Percentiles rank a stretch among this genome's conserved stretches.
phyloP scores from a whole-genome alignment of 768 basidiomycete genomes.

The Russula olivacea region DNA sequence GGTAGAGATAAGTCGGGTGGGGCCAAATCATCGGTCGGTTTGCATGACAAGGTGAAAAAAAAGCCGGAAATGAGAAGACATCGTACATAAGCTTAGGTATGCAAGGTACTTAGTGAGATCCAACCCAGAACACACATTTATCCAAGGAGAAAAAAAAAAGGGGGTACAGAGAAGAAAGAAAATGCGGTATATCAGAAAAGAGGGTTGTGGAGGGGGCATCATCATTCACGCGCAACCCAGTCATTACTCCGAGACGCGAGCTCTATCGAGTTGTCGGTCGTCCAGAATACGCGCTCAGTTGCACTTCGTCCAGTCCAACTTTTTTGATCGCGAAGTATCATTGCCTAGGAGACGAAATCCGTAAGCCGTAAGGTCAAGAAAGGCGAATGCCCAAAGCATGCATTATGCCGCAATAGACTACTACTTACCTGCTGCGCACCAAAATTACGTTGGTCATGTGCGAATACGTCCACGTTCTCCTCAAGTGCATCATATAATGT shows the following conservation, averaged over 20 bases:
- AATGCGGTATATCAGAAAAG: background rate
- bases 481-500: conserved; percentile 80
- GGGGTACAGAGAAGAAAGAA: background rate
- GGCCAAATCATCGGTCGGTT: background rate
- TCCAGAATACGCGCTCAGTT: conserved; percentile 91
- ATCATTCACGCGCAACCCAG: conserved; percentile 71
- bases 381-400: background rate
- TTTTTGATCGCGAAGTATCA: conserved; percentile 93
- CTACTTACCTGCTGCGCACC: conserved; percentile 87
- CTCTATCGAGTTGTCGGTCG: conserved; percentile 84
- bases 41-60: background rate
- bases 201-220: background rate
- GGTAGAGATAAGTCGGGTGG: too few species aligned
- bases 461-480: conserved; percentile 88
- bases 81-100: conserved; percentile 15
- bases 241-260: conserved; percentile 79
- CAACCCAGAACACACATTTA: conserved; percentile 3
- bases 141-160: background rate
- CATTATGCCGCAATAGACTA: background rate
- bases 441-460: conserved; percentile 89
- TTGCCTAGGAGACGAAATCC: conserved; percentile 52
- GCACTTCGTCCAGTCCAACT: conserved; percentile 90
- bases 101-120: conserved; percentile 11
- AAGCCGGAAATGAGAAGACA: background rate
- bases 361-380: background rate